phyloP scores from a whole-genome alignment of 2,329 filamentous ascomycete species.

The Fusarium neocosmosporiellum region DNA sequence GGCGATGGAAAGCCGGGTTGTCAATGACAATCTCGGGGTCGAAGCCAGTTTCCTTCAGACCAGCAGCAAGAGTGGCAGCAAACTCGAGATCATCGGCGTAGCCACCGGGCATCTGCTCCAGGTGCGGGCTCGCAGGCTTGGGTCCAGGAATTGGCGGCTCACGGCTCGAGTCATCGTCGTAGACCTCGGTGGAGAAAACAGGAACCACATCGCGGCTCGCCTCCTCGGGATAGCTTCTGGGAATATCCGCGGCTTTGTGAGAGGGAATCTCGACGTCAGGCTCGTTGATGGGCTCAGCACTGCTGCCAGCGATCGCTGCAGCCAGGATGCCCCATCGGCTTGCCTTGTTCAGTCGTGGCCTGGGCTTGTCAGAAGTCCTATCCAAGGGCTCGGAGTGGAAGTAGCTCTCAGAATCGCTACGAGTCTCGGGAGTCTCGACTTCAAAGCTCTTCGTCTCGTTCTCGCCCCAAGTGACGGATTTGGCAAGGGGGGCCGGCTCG shows the following conservation, averaged over 20 bases:
- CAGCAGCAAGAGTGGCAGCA: conserved; percentile 75
- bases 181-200: conserved; percentile 36
- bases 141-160: conserved; percentile 66
- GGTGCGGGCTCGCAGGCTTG: conserved; percentile 62
- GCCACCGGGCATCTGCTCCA: conserved; percentile 69
- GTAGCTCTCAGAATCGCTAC: conserved; percentile 47
- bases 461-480: conserved; percentile 73
- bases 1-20: conserved; percentile 70
- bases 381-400: conserved; percentile 34
- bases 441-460: conserved; percentile 74
- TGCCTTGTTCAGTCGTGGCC: conserved; percentile 52
- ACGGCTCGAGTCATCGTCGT: conserved; percentile 55
- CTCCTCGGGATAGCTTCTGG: conserved; percentile 28
- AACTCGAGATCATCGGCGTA: conserved; percentile 78
- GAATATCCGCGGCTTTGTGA: conserved; percentile 16
- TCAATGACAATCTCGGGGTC: conserved; percentile 77
- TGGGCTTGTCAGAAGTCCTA: conserved; percentile 43
- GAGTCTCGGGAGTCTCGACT: conserved; percentile 66
- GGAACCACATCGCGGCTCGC: conserved; percentile 32
- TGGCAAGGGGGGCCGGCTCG: conserved; percentile 51
- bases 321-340: conserved; percentile 65
- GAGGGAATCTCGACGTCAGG: conserved; percentile 40
- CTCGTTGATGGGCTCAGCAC: conserved; percentile 51
- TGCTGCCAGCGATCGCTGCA: conserved; percentile 59
- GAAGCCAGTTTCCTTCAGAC: conserved; percentile 75